Evolutionary conservation across 202 grass and related monocot species (phyloP), one percentile per base, ranked within the genome.

Genomic region (Bolboschoenoplectus hybrid): DNA sequence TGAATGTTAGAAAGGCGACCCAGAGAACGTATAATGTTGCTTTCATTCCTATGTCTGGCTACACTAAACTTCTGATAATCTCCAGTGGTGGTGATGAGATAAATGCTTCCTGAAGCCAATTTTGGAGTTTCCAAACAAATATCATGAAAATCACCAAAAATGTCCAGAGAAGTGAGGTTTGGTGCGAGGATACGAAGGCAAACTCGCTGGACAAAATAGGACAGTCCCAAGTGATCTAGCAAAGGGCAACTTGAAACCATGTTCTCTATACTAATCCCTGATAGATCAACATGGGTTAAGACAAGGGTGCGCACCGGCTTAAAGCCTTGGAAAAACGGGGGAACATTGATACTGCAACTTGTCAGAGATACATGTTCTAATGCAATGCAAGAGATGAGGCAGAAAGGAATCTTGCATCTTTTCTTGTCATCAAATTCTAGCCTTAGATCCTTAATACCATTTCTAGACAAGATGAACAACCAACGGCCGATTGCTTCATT

Each of bases 391-490:
- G 74, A 88, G 73, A 90, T 85, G 40, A 90, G 81, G 85, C 73
- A 6, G 75, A 67, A 88, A 63, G 87, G 86, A 10, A 94, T 79
- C 7, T 88, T 87, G 84, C 86, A 86, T 26, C 26, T 16, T 12
- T 67, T 11, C 1, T 14, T 14, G 57, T 17, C 9, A 84, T 17
- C 9, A 84, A 84, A 80, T 56, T 9, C 39, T 68, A 89, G 43
- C 44, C 47, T 82, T 26, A 74, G 16, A 11, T 82, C 56, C 83
- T 83, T 75, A 74, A 71, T 57, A 66, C 52, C 68, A 65, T 94
- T 94, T 91, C 88, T 94, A 39, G 88, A 94, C 81, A 94, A 66
- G 26, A 86, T 70, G 62, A 69, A 58, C 49, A 90, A 88, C 86
- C 92, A 88, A 36, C 87, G 83, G 32, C 81, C 20, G 45, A 91